phyloP scores from a whole-genome alignment of 2,329 filamentous ascomycete genomes.

The Rhynchosporium agropyri region DNA sequence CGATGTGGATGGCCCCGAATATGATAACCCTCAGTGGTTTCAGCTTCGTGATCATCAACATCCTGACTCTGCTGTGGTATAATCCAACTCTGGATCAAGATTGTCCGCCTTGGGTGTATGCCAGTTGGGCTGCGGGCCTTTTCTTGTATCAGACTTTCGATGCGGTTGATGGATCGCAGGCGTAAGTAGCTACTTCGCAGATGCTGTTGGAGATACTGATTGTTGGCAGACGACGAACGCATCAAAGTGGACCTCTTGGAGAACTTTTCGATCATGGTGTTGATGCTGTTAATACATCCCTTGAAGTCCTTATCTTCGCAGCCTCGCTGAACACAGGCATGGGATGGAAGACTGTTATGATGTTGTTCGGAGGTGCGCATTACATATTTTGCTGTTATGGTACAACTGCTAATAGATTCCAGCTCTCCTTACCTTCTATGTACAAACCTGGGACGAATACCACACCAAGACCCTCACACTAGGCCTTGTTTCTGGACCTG shows the following conservation, averaged over 20 bases:
- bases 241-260: constrained; percentile 88
- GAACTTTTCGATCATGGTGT: constrained; percentile 98
- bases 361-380: constrained; percentile 75
- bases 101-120: constrained; percentile 94
- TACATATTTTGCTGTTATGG: background rate
- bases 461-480: constrained; percentile 95
- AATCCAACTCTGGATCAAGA: constrained; percentile 92
- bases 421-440: constrained; percentile 94
- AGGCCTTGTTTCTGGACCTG: constrained; percentile 88
- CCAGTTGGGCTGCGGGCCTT: constrained; percentile 83
- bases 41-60: constrained; percentile 83
- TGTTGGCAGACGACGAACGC: constrained; percentile 71
- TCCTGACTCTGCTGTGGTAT: constrained; percentile 93
- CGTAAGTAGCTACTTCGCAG: constrained; percentile 57
- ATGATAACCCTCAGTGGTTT: constrained; percentile 91
- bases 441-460: constrained; percentile 99
- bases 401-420: constrained; percentile 23
- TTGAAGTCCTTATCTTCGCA: constrained; percentile 90
- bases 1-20: constrained; percentile 90
- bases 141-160: constrained; percentile 99
- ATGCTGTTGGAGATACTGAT: constrained; percentile 4
- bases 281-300: constrained; percentile 92
- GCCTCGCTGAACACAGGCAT: constrained; percentile 92
- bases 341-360: constrained; percentile 83
- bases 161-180: constrained; percentile 91